Conservation (phyloP, 495 filamentous ascomycete genomes). For the Penicillium atrosanguineum region DNA sequence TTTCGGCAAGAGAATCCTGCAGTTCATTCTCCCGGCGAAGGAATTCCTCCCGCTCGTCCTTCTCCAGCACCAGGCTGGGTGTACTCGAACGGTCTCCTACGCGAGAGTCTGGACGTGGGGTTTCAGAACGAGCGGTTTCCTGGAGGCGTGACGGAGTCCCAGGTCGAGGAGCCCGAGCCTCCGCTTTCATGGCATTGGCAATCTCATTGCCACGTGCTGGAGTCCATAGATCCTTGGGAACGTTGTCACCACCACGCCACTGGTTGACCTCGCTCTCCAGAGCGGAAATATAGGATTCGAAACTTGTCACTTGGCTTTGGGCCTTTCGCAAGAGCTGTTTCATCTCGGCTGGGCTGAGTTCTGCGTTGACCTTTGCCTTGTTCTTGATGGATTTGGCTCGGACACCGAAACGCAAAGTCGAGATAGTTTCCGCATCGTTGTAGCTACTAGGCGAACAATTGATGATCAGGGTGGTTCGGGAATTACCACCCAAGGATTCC, state of each 20-base stretch:
- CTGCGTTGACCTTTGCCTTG: constrained; percentile 98
- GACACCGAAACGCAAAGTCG: constrained; percentile 93
- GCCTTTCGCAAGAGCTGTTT: constrained; percentile 89
- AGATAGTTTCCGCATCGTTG: constrained; percentile 93
- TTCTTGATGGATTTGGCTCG: constrained; percentile 99
- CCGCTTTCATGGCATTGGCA: constrained; percentile 53
- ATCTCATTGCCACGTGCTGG: constrained; percentile 58
- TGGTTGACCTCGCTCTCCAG: constrained; percentile 79
- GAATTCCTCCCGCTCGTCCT: constrained; percentile 96
- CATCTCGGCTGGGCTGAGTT: constrained; percentile 91
- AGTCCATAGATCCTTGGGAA: constrained; percentile 83
- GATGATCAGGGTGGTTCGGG: constrained; percentile 93
- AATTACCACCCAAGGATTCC: constrained; percentile 95
- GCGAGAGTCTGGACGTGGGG: constrained; percentile 75
- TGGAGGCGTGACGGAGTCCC: constrained; percentile 80
- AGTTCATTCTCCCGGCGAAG: constrained; percentile 92
- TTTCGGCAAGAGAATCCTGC: constrained; percentile 93
- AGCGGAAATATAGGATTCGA: constrained; percentile 79
- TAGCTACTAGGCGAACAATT: constrained; percentile 98
- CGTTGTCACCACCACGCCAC: constrained; percentile 85
- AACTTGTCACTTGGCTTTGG: constrained; percentile 83
- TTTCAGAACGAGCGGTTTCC: constrained; percentile 51
- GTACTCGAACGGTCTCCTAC: constrained; percentile 85
- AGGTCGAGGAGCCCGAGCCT: constrained; percentile 61
- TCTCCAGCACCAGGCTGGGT: constrained; percentile 83